Conservation (phyloP, 73 alveolate species). For the Paramecium pentaurelia region DNA sequence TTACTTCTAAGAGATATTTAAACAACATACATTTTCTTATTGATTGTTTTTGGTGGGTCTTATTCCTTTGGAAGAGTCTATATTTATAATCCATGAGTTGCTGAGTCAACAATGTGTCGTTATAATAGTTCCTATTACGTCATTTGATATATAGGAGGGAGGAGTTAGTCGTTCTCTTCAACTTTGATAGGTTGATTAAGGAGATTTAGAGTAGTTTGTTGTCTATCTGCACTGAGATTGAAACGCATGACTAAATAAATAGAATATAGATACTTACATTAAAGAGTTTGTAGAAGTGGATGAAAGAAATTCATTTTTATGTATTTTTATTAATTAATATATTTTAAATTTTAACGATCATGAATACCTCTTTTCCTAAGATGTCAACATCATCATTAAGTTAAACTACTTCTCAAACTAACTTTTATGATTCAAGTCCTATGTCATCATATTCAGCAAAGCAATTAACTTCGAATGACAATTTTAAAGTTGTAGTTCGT, state of each 20-base stretch:
- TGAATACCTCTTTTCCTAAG: constrained; percentile 39
- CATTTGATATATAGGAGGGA: neutral
- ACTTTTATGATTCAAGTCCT: constrained; percentile 36
- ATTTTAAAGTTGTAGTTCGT: constrained; percentile 98
- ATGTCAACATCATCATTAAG: constrained; percentile 15
- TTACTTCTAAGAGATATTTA: constrained; percentile 4
- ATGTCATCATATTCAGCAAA: constrained; percentile 17
- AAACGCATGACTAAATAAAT: neutral
- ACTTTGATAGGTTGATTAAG: neutral
- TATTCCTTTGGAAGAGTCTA: neutral
- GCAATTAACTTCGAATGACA: constrained; percentile 64
- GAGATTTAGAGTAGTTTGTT: neutral
- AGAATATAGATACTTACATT: neutral
- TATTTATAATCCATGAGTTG: neutral
- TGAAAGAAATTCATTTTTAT: constrained; percentile 22
- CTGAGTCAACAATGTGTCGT: neutral
- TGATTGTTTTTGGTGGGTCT: neutral
- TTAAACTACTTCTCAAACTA: constrained; percentile 23
- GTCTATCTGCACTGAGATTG: neutral
- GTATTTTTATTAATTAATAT: neutral
- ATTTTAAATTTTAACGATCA: constrained; percentile 48
- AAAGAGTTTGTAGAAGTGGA: neutral
- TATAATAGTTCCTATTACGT: constrained; percentile 8
- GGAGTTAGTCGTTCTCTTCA: neutral
- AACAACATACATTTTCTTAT: neutral